These are phyloP conservation scores for Lichtheimia ornata DNA, from an alignment of 371 early-diverging fungal genomes.

Conservation along the genomic window DNA sequence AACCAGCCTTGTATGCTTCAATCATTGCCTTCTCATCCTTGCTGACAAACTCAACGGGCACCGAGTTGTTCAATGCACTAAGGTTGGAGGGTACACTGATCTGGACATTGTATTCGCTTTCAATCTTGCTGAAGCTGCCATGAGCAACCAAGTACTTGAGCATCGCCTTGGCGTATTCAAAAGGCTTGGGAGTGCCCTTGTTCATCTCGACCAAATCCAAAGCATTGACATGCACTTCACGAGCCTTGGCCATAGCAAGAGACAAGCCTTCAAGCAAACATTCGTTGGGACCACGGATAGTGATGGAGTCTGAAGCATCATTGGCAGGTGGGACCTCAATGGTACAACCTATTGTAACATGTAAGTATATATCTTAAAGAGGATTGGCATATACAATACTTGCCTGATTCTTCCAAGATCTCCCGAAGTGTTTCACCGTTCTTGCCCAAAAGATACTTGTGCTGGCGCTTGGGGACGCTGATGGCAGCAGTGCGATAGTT, in stretches of 20 bases:
- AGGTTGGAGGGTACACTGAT: slow-evolving; percentile 50
- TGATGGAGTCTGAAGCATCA: slow-evolving; percentile 74
- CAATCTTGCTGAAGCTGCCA: slow-evolving; percentile 64
- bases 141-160: slow-evolving; percentile 64
- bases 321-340: slow-evolving; percentile 73
- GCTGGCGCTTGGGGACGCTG: slow-evolving; percentile 85
- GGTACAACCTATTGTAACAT: slow-evolving; percentile 59
- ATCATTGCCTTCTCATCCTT: slow-evolving; percentile 55
- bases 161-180: slow-evolving; percentile 59
- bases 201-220: slow-evolving; percentile 58
- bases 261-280: slow-evolving; percentile 69
- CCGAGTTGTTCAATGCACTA: slow-evolving; percentile 25
- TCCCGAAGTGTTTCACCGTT: slow-evolving; percentile 79
- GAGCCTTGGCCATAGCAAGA: slow-evolving; percentile 80
- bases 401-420: slow-evolving; percentile 60
- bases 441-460: slow-evolving; percentile 86
- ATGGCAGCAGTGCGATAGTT: slow-evolving; percentile 65
- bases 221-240: slow-evolving; percentile 54
- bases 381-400: not conserved
- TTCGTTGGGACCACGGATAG: slow-evolving; percentile 79
- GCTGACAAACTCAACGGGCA: slow-evolving; percentile 65
- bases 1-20: slow-evolving; percentile 52
- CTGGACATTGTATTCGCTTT: slow-evolving; percentile 62
- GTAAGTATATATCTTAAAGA: not conserved
- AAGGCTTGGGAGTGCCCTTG: slow-evolving; percentile 44